Conservation (phyloP, 305 asterid species). For the Rubia tinctorum region DNA sequence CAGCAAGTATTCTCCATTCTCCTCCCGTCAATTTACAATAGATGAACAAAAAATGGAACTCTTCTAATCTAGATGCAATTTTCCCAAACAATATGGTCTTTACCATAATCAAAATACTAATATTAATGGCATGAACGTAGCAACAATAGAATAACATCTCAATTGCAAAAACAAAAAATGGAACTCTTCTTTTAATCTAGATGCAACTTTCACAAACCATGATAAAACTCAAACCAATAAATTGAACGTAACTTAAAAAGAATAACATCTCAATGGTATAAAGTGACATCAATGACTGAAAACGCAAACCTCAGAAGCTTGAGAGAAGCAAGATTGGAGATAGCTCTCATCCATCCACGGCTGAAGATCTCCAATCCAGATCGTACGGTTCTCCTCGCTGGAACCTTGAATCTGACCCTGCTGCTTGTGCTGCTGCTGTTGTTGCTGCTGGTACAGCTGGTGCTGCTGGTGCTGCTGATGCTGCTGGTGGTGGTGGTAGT, state of each 20-base stretch:
- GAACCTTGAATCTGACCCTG: slow-evolving; percentile 56
- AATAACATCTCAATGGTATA: too few relatives aligned
- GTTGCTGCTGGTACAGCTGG: slow-evolving; percentile 38
- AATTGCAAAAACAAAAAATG: too few relatives aligned
- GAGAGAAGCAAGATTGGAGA: slow-evolving; percentile 76
- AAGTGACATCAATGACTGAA: not conserved
- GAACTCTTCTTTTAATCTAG: not conserved
- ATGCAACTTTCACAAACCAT: not conserved
- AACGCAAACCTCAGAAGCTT: slow-evolving; percentile 65
- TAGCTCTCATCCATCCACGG: slow-evolving; percentile 96
- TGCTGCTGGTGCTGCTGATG: slow-evolving; percentile 44
- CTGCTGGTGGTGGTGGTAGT: slow-evolving; percentile 58
- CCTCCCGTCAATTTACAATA: not conserved
- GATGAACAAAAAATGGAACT: not conserved
- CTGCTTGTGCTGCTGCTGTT: slow-evolving; percentile 35
- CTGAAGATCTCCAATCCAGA: slow-evolving; percentile 99
- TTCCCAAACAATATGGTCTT: not conserved
- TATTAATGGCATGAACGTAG: too few relatives aligned
- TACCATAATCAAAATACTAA: too few relatives aligned
- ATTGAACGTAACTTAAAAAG: not conserved
- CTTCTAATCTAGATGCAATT: not conserved
- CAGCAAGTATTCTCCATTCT: not conserved
- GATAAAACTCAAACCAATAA: not conserved
- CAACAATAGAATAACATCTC: too few relatives aligned
- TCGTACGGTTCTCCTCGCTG: slow-evolving; percentile 79